Evolutionary conservation across 495 filamentous ascomycete species (phyloP), one percentile per base, ranked within the genome.

Genomic region (Penicillium robsamsonii): DNA sequence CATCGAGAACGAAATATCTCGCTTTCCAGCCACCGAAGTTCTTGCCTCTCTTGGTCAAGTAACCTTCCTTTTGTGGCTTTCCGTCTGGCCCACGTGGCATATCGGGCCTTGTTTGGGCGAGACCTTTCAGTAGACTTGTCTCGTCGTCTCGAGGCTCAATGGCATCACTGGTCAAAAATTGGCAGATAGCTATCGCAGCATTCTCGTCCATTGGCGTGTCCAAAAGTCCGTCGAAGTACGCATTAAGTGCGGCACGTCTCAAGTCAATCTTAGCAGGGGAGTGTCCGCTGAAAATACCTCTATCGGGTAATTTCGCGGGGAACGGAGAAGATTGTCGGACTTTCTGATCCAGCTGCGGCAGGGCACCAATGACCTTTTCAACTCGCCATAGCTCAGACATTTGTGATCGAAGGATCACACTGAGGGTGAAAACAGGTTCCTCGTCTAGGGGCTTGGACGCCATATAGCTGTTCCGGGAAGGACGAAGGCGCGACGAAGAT

Each of bases 21-120:
- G 90, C 91, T 69, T 98, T 98, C 94, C 94, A 98, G n/a, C 94
- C 94, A 24, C 94, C 94, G 72, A 97, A 97, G 61, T 96, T 97
- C 76, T 98, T 98, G 25, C 94, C 94, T 53, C 88, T 79, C 74
- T 98, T 98, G 7, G 94, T 97, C 30, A 98, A 76, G 76, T 97
- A 97, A 15, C 94, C 94, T 66, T 87, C 91, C 65, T 92, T 93
- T 58, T 85, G 78, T 1, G 87, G 84, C 51, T 84, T 84, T 3
- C 84, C 85, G 57, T 88, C 81, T 9, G 83, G 77, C 0, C 84
- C 82, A 25, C 72, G 67, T 61, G 44, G 63, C 56, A 77, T 75
- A 68, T 68, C 71, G 50, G 58, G 63, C 22, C 65, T 62, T 22
- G 78, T 65, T 29, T 73, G 70, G 4, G 73, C 63, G 27, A 74